These are phyloP conservation scores for Soucietia sequanensis DNA, from an alignment of 805 yeast species.

Conservation along the genomic window DNA sequence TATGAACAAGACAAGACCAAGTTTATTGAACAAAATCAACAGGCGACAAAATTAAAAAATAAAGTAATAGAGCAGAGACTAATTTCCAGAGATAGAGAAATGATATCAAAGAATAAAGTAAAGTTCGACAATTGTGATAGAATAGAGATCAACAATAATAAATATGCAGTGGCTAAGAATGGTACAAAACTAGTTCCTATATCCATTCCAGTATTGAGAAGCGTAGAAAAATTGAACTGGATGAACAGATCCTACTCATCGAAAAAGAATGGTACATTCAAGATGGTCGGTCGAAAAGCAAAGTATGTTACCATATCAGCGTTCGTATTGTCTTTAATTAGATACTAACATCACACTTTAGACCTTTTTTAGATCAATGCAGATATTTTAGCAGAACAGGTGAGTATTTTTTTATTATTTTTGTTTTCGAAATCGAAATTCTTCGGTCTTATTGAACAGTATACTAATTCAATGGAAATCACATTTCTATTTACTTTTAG, in stretches of 20 bases:
- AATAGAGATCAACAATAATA: conserved; percentile 36
- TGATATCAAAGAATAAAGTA: conserved; percentile 28
- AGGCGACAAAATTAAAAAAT: conserved; percentile 5
- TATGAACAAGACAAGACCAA: conserved; percentile 30
- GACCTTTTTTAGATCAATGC: conserved; percentile 19
- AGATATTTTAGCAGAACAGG: conserved; percentile 41
- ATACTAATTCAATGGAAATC: conserved; percentile 11
- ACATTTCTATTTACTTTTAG: conserved; percentile 31
- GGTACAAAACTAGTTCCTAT: conserved; percentile 44
- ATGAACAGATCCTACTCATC: conserved; percentile 23
- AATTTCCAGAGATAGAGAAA: conserved; percentile 16
- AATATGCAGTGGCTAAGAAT: conserved; percentile 40
- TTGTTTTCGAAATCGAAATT: not conserved
- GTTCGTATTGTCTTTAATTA: not conserved
- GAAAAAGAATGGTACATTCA: conserved; percentile 25
- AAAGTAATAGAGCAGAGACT: conserved; percentile 16
- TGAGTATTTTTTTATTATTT: conserved; percentile 14
- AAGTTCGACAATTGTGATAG: conserved; percentile 48
- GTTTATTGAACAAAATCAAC: conserved; percentile 6
- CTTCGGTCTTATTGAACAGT: not conserved
- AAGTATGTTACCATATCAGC: conserved; percentile 10
- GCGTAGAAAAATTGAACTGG: too few species aligned
- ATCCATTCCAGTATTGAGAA: too few species aligned
- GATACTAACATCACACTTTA: conserved; percentile 6
- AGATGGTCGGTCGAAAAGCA: conserved; percentile 10